phyloP scores from a whole-genome alignment of 2,329 filamentous ascomycete species.

The Cercospora beticola region DNA sequence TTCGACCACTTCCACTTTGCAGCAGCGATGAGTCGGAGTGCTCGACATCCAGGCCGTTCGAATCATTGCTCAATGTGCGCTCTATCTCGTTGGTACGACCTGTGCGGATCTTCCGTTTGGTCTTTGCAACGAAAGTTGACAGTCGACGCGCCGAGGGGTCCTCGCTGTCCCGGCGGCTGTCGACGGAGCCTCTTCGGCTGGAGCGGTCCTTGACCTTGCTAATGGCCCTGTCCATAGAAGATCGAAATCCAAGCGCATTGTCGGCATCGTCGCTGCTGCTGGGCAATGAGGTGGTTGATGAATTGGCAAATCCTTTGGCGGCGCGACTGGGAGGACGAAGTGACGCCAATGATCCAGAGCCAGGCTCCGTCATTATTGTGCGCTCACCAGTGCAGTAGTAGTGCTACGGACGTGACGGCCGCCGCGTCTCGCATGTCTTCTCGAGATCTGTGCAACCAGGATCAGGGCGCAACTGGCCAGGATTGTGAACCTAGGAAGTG shows the following conservation, averaged over 20 bases:
- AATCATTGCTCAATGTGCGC: constrained; percentile 41
- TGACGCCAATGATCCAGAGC: not conserved
- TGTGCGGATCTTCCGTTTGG: constrained; percentile 32
- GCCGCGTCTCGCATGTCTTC: constrained; percentile 2
- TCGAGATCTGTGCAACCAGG: not conserved
- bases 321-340: constrained; percentile 27
- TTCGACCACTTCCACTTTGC: constrained; percentile 46
- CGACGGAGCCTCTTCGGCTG: constrained; percentile 38
- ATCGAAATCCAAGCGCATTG: constrained; percentile 30
- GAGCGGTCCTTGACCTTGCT: constrained; percentile 42
- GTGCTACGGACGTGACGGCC: not conserved
- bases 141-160: constrained; percentile 47
- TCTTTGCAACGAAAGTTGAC: constrained; percentile 46
- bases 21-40: constrained; percentile 38
- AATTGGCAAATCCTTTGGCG: constrained; percentile 28
- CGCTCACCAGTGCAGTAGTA: not conserved
- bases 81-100: constrained; percentile 14
- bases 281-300: constrained; percentile 34
- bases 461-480: not conserved
- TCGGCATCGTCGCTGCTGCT: constrained; percentile 32
- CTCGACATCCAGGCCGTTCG: constrained; percentile 22
- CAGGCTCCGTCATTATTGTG: constrained; percentile 1
- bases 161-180: constrained; percentile 43
- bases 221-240: constrained; percentile 42
- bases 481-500: not conserved